Conservation (phyloP, 1,284 basidiomycete genomes). For the Neonothopanus nambi region DNA sequence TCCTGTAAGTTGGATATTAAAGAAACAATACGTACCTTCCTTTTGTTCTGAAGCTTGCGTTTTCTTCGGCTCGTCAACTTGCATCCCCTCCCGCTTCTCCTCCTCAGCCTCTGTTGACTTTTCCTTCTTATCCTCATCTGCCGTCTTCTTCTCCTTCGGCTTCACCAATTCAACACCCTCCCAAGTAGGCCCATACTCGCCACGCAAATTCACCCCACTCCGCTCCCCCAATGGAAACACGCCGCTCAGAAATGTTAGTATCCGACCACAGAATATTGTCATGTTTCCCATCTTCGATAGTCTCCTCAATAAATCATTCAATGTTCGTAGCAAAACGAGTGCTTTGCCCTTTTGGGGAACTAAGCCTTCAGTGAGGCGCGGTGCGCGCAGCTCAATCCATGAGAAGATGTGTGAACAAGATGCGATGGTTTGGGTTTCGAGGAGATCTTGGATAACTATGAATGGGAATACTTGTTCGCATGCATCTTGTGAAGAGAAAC, state of each 20-base stretch:
- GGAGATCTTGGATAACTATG: conserved; percentile 68
- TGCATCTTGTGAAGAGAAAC: conserved; percentile 31
- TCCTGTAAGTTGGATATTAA: conserved; percentile 1
- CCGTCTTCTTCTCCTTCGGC: conserved; percentile 28
- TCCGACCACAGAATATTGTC: conserved; percentile 86
- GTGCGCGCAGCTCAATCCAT: conserved; percentile 75
- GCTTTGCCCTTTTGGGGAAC: conserved; percentile 86
- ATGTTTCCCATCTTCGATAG: conserved; percentile 81
- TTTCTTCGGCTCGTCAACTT: conserved; percentile 37
- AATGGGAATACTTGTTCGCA: conserved; percentile 52
- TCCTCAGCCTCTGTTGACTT: conserved; percentile 24
- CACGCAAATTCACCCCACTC: conserved; percentile 87
- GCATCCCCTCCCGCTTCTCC: too few species aligned
- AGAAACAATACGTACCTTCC: conserved; percentile 49
- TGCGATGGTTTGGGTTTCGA: conserved; percentile 79
- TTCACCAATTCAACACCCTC: conserved; percentile 52
- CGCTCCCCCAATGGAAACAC: conserved; percentile 88
- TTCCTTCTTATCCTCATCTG: conserved; percentile 29
- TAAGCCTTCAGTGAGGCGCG: conserved; percentile 70
- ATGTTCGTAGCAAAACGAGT: conserved; percentile 76
- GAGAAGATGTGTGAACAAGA: conserved; percentile 83
- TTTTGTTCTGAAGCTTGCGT: conserved; percentile 48
- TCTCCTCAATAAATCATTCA: conserved; percentile 85
- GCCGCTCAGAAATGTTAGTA: conserved; percentile 81
- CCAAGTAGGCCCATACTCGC: conserved; percentile 83